A percentile compares a stretch with the other conserved stretches of the same genome.
phyloP scores from a whole-genome alignment of 2,329 filamentous ascomycete species.

The Orbilia blumenaviensis region DNA sequence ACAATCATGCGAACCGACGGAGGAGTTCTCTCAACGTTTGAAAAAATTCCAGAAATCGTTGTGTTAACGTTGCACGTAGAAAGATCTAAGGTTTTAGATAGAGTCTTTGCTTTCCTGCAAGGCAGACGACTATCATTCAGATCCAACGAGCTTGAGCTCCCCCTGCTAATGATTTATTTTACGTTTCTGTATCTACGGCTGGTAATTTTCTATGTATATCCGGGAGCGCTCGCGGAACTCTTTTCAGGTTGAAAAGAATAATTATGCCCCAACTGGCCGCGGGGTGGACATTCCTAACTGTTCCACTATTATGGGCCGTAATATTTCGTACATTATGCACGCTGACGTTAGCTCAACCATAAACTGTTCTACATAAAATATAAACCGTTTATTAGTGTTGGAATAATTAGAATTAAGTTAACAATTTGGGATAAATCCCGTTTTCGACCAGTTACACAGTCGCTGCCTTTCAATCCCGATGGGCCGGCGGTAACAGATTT shows the following conservation, averaged over 20 bases:
- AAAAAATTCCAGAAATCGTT: no score
- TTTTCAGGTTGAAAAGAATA: slow-evolving; percentile 38
- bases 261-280: slow-evolving; percentile 14
- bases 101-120: slow-evolving; percentile 13
- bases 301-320: slow-evolving; percentile 1
- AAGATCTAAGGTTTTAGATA: slow-evolving; percentile 10
- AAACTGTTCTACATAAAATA: neutral
- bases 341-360: neutral
- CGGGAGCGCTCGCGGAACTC: slow-evolving; percentile 19
- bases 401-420: no score
- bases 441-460: slow-evolving; percentile 15
- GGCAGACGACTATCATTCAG: neutral
- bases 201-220: slow-evolving; percentile 20
- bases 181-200: neutral
- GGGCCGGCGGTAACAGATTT: slow-evolving; percentile 10
- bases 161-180: slow-evolving; percentile 2
- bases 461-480: slow-evolving; percentile 30
- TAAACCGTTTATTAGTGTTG: neutral
- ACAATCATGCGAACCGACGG: slow-evolving; percentile 30
- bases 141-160: slow-evolving; percentile 25
- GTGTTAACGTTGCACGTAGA: no score
- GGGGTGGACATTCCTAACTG: slow-evolving; percentile 48
- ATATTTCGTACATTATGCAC: slow-evolving; percentile 2
- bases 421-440: slow-evolving; percentile 1
- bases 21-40: slow-evolving; percentile 23